Evolutionary conservation across 2,329 filamentous ascomycete genomes (phyloP), one percentile per base, ranked within the genome.

Genomic region (Alternaria arbusti): DNA sequence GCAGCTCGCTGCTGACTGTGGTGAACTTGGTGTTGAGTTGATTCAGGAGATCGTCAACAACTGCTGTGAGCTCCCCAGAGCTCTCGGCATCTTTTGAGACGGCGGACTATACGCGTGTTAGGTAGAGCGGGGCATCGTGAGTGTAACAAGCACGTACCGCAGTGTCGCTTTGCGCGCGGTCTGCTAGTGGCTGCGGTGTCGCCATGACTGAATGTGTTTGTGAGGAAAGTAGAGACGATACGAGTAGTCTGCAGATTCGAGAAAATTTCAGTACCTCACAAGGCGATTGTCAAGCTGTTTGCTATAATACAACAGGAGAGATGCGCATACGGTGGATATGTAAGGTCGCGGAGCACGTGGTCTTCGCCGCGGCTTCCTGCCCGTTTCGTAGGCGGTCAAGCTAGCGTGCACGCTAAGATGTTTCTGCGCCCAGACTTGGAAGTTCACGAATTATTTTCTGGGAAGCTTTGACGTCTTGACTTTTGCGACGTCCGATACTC

Each of bases 41-140:
- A 76, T 94, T 93, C 5, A 97, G 84, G 3, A 97, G 86, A 44
- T 97, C 93, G 71, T 97, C 94, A 1, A 97, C 90, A 2, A 94
- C 92, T 5, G 88, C 88, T 3, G 89, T 89, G 60, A 96, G 86
- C 76, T 95, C 91, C 46, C 86, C 84, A 10, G 76, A 77, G 56
- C 68, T 68, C 61, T 80, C 78, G 28, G 63, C 64, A 32, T 65
- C 70, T 15, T 52, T 67, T 2, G 71, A 64, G 50, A 68, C 65
- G 17, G 71, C 57, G 0, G 75, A 69, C 70, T 71, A 58, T 5
- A 15, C 22, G 6, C 5, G 13, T 20, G 26, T 45, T 65, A 54
- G 63, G 61, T 25, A 26, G 28, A 9, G 23, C 30, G 15, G 10
- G 12, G 11, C 10, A n/a, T 36, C n/a, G 65, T 47, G 28, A 47